Evolutionary conservation across 352 stramenopile genomes (phyloP), one percentile per base, ranked within the genome.

Genomic region (Phytophthora cryptogea): DNA sequence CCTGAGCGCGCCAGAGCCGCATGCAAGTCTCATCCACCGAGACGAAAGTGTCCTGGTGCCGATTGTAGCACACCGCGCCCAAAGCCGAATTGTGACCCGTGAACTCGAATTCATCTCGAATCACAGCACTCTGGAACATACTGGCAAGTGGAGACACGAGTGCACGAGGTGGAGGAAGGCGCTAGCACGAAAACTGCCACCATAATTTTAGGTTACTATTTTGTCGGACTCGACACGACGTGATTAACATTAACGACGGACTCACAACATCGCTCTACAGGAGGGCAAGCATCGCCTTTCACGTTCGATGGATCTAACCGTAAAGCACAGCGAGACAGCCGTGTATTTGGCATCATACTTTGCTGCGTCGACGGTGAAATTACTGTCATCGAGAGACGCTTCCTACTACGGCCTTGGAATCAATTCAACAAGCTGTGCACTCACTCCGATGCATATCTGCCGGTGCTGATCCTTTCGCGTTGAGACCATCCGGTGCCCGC

Each of bases 51-150:
- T 88, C 74, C 4, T 88, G 72, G 13, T 80, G 68, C 4, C 65
- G 71, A 43, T 92, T 90, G 73, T 86, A 92, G 70, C 83, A 90
- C 26, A 89, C 70, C 2, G 64, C 56, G 23, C 78, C 73, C 27
- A 92, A 63, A 20, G 79, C 54, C 10, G 83, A 80, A 46, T 88
- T 88, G 56, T 92, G 83, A 44, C 65, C 68, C 10, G 66, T 64
- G 64, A 87, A 88, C 50, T 68, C 52, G 41, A 62, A 83, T 48
- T 88, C 68, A 42, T 83, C 72, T 37, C 74, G 75, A 67, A 92
- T 90, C 66, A 89, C 80, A 1, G 78, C 83, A 53, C 75, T 89
- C 66, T 90, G 80, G 28, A 81, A 72, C 78, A 86, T 88, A 39
- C n/a, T 30, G 30, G 35, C 45, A 42, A 17, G 39, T 41, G 36